A percentile compares a stretch with the other conserved stretches of the same genome.
These are phyloP conservation scores for Isabelozyma heimii DNA, from an alignment of 805 yeast species.

Conservation along the genomic window DNA sequence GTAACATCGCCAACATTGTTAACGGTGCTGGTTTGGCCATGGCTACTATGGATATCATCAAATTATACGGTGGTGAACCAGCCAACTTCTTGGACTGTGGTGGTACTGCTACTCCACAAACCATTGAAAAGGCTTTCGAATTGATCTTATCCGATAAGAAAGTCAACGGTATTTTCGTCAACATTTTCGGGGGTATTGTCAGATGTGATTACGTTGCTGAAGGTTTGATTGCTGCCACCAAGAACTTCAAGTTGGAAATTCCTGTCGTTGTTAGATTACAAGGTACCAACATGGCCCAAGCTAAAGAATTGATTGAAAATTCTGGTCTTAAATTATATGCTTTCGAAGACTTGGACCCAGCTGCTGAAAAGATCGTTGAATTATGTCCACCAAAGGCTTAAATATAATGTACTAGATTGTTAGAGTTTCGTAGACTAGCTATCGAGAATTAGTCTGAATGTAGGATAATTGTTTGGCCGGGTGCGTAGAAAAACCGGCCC, in stretches of 20 bases:
- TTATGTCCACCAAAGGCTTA: constrained; percentile 44
- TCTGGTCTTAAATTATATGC: constrained; percentile 93
- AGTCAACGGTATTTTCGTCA: constrained; percentile 94
- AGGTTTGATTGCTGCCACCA: constrained; percentile 94
- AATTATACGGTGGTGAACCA: constrained; percentile 97
- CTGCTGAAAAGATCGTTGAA: constrained; percentile 92
- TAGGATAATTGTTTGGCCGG: no score
- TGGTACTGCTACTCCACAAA: constrained; percentile 99
- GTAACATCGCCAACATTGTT: constrained; percentile 97
- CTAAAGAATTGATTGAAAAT: constrained; percentile 78
- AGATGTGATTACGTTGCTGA: constrained; percentile 98
- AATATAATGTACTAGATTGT: neutral
- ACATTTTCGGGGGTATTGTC: constrained; percentile 99
- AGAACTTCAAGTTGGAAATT: constrained; percentile 82
- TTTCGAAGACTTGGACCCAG: constrained; percentile 90
- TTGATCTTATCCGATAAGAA: constrained; percentile 84
- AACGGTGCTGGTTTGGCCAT: constrained; percentile 99
- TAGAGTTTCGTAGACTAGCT: neutral
- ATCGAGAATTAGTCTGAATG: no score
- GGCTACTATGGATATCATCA: constrained; percentile 99
- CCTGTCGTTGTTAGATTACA: constrained; percentile 98
- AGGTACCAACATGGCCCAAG: constrained; percentile 93
- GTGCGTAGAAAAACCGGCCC: no score
- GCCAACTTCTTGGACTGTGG: constrained; percentile 99
- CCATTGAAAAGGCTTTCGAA: constrained; percentile 95